Evolutionary conservation across 208 protist genomes (phyloP).

Genomic region (Leptomonas seymouri): DNA sequence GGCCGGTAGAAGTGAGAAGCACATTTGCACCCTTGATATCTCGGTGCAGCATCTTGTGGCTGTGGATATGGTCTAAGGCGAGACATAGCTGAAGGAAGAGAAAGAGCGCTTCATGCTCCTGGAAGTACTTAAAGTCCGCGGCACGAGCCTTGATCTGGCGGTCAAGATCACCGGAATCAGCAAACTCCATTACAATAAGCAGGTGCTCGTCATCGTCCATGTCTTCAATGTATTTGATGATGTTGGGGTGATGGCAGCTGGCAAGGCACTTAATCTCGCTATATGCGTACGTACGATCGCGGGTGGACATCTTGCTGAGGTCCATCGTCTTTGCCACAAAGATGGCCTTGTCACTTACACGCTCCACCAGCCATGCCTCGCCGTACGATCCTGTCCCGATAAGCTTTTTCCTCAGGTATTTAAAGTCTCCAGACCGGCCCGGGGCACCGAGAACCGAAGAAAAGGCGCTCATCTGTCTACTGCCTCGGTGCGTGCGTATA

Average conservation of each 20-base stretch:
- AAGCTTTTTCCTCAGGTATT: conserved; percentile 82
- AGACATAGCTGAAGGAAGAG: conserved; percentile 88
- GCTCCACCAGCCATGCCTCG: conserved; percentile 83
- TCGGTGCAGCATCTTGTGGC: conserved; percentile 89
- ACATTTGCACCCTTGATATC: conserved; percentile 93
- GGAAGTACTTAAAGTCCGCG: conserved; percentile 66
- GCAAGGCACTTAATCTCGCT: conserved; percentile 90
- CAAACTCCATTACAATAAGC: conserved; percentile 91
- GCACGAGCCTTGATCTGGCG: conserved; percentile 76
- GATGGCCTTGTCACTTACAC: conserved; percentile 54
- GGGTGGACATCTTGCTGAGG: conserved; percentile 82
- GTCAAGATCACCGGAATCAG: conserved; percentile 86
- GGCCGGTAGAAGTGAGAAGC: conserved; percentile 82
- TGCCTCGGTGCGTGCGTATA: background rate
- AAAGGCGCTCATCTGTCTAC: conserved; percentile 25
- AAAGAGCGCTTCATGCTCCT: conserved; percentile 87
- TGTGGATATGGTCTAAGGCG: conserved; percentile 89
- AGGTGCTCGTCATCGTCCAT: conserved; percentile 79
- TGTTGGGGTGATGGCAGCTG: conserved; percentile 83
- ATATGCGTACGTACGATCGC: conserved; percentile 81
- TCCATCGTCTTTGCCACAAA: conserved; percentile 88
- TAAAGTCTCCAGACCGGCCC: conserved; percentile 43
- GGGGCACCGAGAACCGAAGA: conserved; percentile 50
- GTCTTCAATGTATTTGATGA: conserved; percentile 88
- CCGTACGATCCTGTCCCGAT: conserved; percentile 88